These are phyloP conservation scores for Malassezia globosa DNA, from an alignment of 1,284 basidiomycete genomes.

Conservation along the genomic window DNA sequence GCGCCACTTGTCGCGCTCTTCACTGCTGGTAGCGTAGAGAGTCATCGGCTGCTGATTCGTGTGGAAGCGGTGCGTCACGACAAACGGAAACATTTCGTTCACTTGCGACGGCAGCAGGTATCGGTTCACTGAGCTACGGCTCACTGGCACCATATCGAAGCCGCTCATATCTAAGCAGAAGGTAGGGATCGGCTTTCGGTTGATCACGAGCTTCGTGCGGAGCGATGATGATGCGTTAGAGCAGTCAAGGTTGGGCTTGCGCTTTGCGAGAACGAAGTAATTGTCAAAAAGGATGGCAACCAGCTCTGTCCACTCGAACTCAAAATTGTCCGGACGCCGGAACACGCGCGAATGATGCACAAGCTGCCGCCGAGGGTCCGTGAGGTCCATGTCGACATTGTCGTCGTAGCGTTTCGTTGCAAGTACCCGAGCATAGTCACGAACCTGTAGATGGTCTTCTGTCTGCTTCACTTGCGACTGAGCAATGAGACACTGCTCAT, in stretches of 20 bases:
- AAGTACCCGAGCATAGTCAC: slow-evolving; percentile 32
- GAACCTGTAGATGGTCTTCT: slow-evolving; percentile 38
- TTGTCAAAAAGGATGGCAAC: slow-evolving; percentile 42
- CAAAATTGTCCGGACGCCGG: slow-evolving; percentile 39
- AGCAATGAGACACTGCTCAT: slow-evolving; percentile 39
- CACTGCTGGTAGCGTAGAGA: slow-evolving; percentile 68
- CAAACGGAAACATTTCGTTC: slow-evolving; percentile 39
- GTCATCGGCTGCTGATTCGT: slow-evolving; percentile 48
- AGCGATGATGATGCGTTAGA: background rate
- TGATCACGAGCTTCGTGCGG: background rate
- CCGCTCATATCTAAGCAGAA: slow-evolving; percentile 38
- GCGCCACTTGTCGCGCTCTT: slow-evolving; percentile 69
- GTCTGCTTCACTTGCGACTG: slow-evolving; percentile 37
- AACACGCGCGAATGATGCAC: slow-evolving; percentile 34
- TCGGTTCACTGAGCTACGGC: slow-evolving; percentile 33
- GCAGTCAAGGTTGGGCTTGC: background rate
- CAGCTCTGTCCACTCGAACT: slow-evolving; percentile 44
- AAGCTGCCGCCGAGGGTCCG: slow-evolving; percentile 34
- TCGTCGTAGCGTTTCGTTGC: slow-evolving; percentile 32
- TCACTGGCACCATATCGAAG: slow-evolving; percentile 30
- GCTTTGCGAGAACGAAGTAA: slow-evolving; percentile 38
- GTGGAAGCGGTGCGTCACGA: slow-evolving; percentile 31
- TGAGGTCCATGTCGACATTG: slow-evolving; percentile 32
- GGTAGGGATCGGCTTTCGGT: slow-evolving; percentile 31
- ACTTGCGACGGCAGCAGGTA: slow-evolving; percentile 32